A percentile compares a stretch with the other conserved stretches of the same genome.
Evolutionary conservation across 805 yeast species (phyloP).

Genomic region (Scheffersomyces stipitis): DNA sequence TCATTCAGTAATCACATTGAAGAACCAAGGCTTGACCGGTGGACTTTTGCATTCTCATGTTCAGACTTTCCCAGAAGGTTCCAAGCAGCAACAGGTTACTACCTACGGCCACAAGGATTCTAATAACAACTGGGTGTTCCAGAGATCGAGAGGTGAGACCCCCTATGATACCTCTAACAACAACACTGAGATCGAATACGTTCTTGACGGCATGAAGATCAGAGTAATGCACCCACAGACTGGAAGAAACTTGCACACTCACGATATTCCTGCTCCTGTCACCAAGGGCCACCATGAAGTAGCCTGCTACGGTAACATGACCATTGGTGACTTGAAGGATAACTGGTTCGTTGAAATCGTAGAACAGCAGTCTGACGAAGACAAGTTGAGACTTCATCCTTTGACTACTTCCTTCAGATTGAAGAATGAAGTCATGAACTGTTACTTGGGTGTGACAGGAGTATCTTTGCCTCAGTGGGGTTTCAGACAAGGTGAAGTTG

Average conservation of each 20-base stretch:
- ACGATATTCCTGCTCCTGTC: slow-evolving; percentile 63
- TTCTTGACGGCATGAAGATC: slow-evolving; percentile 60
- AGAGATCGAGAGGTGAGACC: slow-evolving; percentile 42
- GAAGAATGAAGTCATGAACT: slow-evolving; percentile 64
- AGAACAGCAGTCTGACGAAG: slow-evolving; percentile 57
- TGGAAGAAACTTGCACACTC: slow-evolving; percentile 69
- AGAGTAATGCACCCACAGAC: slow-evolving; percentile 65
- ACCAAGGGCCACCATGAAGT: slow-evolving; percentile 57
- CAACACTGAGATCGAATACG: slow-evolving; percentile 31
- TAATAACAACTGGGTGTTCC: slow-evolving; percentile 48
- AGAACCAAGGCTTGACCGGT: slow-evolving; percentile 44
- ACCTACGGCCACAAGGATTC: slow-evolving; percentile 47
- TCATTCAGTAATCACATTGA: slow-evolving; percentile 41
- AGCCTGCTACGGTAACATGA: slow-evolving; percentile 68
- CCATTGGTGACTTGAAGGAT: slow-evolving; percentile 69
- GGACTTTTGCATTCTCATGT: slow-evolving; percentile 48
- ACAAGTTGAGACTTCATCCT: slow-evolving; percentile 63
- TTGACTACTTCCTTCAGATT: slow-evolving; percentile 81
- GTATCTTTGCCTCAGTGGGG: slow-evolving; percentile 92
- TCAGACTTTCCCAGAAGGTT: slow-evolving; percentile 47
- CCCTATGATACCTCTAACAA: slow-evolving; percentile 31
- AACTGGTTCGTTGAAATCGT: slow-evolving; percentile 75
- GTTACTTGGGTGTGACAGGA: slow-evolving; percentile 87
- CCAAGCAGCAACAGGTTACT: slow-evolving; percentile 48
- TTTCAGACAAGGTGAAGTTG: slow-evolving; percentile 94